phyloP scores from a whole-genome alignment of 108 stramenopile species.

The Nitzschia putrida region DNA sequence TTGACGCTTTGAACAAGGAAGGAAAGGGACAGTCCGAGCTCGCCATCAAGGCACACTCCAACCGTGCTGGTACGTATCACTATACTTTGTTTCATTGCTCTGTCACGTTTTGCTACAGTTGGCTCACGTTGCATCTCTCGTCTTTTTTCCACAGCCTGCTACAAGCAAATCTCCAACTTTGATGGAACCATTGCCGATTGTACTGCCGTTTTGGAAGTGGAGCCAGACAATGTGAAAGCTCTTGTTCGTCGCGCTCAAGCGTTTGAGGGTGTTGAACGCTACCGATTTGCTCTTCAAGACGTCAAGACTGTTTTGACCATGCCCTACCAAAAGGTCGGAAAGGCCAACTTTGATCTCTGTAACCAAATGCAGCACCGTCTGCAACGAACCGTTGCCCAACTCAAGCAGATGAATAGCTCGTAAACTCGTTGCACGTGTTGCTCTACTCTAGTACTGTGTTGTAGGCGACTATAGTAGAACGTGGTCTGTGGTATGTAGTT shows the following conservation, averaged over 20 bases:
- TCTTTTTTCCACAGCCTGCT: constrained; percentile 71
- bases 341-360: constrained; percentile 91
- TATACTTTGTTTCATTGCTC: constrained; percentile 1
- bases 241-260: constrained; percentile 98
- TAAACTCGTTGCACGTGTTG: constrained; percentile 1
- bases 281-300: constrained; percentile 97
- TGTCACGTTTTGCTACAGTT: background rate
- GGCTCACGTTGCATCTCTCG: too few species aligned
- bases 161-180: constrained; percentile 99
- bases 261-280: constrained; percentile 95
- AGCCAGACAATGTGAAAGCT: constrained; percentile 97
- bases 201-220: constrained; percentile 93
- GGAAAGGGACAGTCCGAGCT: constrained; percentile 67
- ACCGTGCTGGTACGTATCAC: constrained; percentile 73
- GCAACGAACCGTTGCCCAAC: constrained; percentile 83
- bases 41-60: constrained; percentile 93
- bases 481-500: too few species aligned
- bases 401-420: constrained; percentile 53
- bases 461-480: too few species aligned
- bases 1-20: constrained; percentile 78
- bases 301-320: constrained; percentile 92
- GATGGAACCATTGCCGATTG: constrained; percentile 96
- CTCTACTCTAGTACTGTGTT: too few species aligned
- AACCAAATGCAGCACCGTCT: constrained; percentile 94
- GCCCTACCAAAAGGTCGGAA: constrained; percentile 88